Base-by-base conservation (phyloP, 495 filamentous ascomycete species). In the Penicillium ochrochloron region DNA sequence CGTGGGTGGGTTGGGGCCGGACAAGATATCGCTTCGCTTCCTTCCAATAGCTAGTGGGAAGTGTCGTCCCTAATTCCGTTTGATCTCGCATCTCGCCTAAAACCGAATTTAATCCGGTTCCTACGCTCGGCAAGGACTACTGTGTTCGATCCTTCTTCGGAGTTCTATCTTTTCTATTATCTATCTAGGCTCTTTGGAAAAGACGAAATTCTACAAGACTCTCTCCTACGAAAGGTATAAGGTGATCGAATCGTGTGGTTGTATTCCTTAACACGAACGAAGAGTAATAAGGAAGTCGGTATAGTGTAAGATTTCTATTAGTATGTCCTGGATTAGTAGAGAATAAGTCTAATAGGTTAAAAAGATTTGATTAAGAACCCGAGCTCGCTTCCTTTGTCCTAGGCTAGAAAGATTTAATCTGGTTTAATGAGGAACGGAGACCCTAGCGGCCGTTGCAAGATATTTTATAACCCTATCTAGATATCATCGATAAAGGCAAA, bases 321-420 rank as follows among this genome's bases (percentile, higher is more conserved):
- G 11, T n/a, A n/a, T n/a, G n/a, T n/a, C n/a, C n/a, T n/a, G n/a
- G n/a, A n/a, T n/a, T n/a, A n/a, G n/a, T n/a, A n/a, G n/a, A n/a
- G n/a, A n/a, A 60, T 15, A 46, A n/a, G 25, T 23, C 25, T 33
- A 29, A 55, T 66, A n/a, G n/a, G n/a, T n/a, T n/a, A n/a, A n/a
- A n/a, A n/a, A 66, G 60, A 60, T 66, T 63, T 31, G 57, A 66
- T 33, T 41, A 66, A 60, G 23, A 63, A n/a, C 63, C 65, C 3
- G 57, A 66, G 25, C 56, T 63, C 12, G 56, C 65, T 34, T 25
- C 65, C 31, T 66, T 57, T 37, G 27, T 66, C 29, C 50, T 41
- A 31, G 27, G 63, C 60, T 66, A 41, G 60, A 3, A 42, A 9
- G 51, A 60, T 57, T 15, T 55, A 8, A 11, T 17, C 21, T 41